Base-by-base conservation (phyloP, 2,329 filamentous ascomycete genomes). In the Neonectria hederae region DNA sequence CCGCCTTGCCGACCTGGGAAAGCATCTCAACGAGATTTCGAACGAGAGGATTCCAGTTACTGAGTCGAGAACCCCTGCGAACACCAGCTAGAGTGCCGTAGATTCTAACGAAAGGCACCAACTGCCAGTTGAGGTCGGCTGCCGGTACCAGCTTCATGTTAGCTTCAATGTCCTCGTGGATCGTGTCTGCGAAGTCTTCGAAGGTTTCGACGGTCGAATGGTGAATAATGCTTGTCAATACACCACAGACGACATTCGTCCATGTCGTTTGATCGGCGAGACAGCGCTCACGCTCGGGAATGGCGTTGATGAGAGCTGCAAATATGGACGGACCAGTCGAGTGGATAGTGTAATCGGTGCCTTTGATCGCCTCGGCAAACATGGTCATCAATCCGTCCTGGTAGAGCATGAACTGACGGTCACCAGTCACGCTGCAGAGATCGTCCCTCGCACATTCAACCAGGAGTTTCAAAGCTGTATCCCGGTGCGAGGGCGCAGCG, bases 371-470 rank as follows among this genome's bases (percentile, higher is more conserved):
- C 78, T 98, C 95, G 4, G 93, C 90, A 74, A 97, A 93, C 84
- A 98, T 90, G 19, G 89, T 92, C 93, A 97, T 97, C 49, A 97
- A 79, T 59, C 95, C 96, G 75, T 97, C 90, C 67, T 91, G 90
- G 76, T 97, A 97, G 14, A 93, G 84, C 13, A 83, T 82, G 65
- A 87, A 87, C 65, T 90, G 86, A 43, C 84, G 84, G 13, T 84
- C 83, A n/a, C 83, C 84, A 32, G 78, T 79, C 57, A 83, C 78
- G 38, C 80, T 82, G 54, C 84, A 70, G 54, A 97, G 82, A 74
- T 97, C 93, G 11, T 87, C 80, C 54, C 92, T 87, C 1, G 91
- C 89, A 77, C 94, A 90, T 13, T 85, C 82, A 2, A 97, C 81
- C n/a, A 97, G 89, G 13, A 84, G 80, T 13, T 87, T 83, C 38